A percentile compares a stretch with the other conserved stretches of the same genome.
These are phyloP conservation scores for Isoetes taiwanensis DNA, from an alignment of 75 land plant species.

Conservation along the genomic window DNA sequence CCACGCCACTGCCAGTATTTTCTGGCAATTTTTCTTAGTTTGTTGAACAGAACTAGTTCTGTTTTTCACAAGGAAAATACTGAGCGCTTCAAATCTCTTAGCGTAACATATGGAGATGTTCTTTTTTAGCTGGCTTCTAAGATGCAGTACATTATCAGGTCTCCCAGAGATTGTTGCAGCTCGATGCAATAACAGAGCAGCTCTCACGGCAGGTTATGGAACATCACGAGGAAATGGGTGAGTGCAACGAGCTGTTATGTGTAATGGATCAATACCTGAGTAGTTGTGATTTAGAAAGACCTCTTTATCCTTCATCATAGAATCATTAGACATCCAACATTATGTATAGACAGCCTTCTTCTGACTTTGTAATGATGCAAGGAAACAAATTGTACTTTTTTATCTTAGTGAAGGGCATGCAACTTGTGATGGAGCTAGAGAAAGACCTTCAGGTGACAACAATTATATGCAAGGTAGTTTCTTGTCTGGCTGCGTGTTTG, in stretches of 20 bases:
- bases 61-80: no score
- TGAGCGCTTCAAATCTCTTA: no score
- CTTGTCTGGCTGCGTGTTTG: not conserved
- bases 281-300: not conserved
- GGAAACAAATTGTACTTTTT: slow-evolving; percentile 4
- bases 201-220: slow-evolving; percentile 75
- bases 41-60: no score
- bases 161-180: slow-evolving; percentile 52
- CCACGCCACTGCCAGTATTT: no score
- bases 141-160: slow-evolving; percentile 39
- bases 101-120: no score
- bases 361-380: no score
- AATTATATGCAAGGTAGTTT: slow-evolving; percentile 81
- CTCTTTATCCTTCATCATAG: not conserved
- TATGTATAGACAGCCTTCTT: no score
- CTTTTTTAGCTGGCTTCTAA: no score
- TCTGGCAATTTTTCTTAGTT: no score
- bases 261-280: not conserved
- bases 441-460: slow-evolving; percentile 84
- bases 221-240: slow-evolving; percentile 91
- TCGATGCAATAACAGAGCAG: slow-evolving; percentile 60
- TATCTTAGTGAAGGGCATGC: slow-evolving; percentile 87
- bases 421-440: slow-evolving; percentile 79
- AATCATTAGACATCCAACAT: no score
- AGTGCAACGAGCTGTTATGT: slow-evolving; percentile 5